Evolutionary conservation across 306 rosid genomes (phyloP), one percentile per base, ranked within the genome.

Genomic region (Crataegus laevigata): DNA sequence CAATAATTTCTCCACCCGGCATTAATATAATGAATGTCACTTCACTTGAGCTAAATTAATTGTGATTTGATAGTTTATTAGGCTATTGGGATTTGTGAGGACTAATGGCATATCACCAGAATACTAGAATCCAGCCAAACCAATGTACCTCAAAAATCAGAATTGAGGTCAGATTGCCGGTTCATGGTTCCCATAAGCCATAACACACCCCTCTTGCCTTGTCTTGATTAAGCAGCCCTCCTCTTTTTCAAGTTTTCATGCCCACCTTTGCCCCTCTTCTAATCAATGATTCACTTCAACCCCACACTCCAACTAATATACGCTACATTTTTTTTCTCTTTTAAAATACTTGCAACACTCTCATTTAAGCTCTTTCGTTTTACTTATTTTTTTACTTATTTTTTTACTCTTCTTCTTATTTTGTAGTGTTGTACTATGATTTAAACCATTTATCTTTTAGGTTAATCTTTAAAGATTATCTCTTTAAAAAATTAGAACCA

Each of bases 131-230:
- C 89, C 89, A 89, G 85, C 85, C 80, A 84, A 89, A 82, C 73
- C 45, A 87, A 80, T 83, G 82, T 81, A 75, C 84, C 85, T 45
- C 19, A 45, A 7, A 4, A 45, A 45, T 88, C 69, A 84, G 79
- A 83, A 78, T 83, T 86, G 93, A 89, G 87, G 88, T 84, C 79
- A 87, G 57, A 71, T 87, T 91, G 92, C 92, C 92, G 93, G 98
- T 75, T 75, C 70, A 70, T 1, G 90, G 92, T 88, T 92, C 89
- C 93, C 91, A 50, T 45, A 14, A 14, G 18, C 51, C 51, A 14
- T 71, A 36, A 76, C 69, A n/a, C 85, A 78, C 84, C 79, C 84
- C 68, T n/a, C 76, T 30, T 87, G 93, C 89, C 82, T 68, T 88
- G 91, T 91, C 90, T 78, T 36, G 65, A 77, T 84, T 79, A 28